phyloP scores from a whole-genome alignment of 1,139 yeast genomes.

The Yamadazyma kanchanaburiensis region DNA sequence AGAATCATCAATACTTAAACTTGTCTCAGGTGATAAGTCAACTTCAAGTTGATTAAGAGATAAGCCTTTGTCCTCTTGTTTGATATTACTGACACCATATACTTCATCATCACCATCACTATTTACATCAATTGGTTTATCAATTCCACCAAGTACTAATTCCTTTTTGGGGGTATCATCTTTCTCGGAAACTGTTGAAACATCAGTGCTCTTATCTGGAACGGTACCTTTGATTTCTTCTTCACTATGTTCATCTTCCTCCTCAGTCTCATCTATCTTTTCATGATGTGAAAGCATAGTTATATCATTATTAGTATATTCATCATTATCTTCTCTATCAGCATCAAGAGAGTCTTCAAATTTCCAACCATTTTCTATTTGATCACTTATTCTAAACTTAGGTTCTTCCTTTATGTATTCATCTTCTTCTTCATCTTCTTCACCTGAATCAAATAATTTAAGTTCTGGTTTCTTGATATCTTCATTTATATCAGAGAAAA shows the following conservation, averaged over 20 bases:
- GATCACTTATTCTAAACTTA: conserved; percentile 30
- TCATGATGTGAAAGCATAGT: conserved; percentile 10
- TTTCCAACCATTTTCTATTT: conserved; percentile 39
- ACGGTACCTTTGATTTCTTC: no score
- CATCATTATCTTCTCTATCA: conserved; percentile 41
- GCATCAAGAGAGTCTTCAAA: conserved; percentile 43
- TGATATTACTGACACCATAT: no score
- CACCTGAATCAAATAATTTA: conserved; percentile 4
- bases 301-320: conserved; percentile 22
- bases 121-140: neutral
- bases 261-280: neutral
- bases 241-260: conserved; percentile 1
- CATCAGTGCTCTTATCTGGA: no score
- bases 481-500: conserved; percentile 1
- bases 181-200: no score
- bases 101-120: neutral
- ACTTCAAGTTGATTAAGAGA: conserved; percentile 10
- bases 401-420: conserved; percentile 8
- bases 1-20: conserved; percentile 17
- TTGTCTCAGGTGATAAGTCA: conserved; percentile 15
- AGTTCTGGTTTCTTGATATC: conserved; percentile 11
- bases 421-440: conserved; percentile 1
- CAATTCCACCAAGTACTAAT: neutral
- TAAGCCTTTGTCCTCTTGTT: no score
- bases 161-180: no score